Evolutionary conservation across 257 asterid genomes (phyloP).

Genomic region (Mitragyna speciosa): DNA sequence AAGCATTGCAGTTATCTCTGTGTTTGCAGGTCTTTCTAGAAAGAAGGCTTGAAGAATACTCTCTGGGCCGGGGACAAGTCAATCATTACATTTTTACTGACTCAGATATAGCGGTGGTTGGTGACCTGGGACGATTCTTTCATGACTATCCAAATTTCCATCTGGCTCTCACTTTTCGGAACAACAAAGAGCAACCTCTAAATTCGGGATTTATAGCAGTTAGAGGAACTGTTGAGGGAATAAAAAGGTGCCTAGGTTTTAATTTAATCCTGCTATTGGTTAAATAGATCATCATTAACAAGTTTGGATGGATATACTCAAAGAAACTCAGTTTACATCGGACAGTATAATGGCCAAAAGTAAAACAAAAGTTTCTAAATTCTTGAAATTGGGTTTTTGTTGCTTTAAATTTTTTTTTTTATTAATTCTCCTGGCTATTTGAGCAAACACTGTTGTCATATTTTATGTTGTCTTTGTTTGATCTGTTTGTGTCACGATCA

Average conservation of each 20-base stretch:
- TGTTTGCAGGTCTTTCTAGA: conserved; percentile 65
- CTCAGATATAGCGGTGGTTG: conserved; percentile 86
- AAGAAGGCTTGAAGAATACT: conserved; percentile 50
- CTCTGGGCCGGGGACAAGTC: conserved; percentile 43
- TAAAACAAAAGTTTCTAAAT: background rate
- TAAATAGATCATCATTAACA: background rate
- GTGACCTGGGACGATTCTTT: conserved; percentile 66
- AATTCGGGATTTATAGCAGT: conserved; percentile 96
- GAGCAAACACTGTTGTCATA: background rate
- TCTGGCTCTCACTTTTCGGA: conserved; percentile 89
- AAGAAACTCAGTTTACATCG: background rate
- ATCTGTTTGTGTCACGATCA: background rate
- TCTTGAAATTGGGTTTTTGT: background rate
- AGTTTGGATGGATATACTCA: background rate
- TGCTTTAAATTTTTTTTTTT: background rate
- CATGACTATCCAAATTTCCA: conserved; percentile 62
- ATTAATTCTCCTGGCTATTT: background rate
- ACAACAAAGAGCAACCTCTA: conserved; percentile 91
- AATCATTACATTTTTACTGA: conserved; percentile 80
- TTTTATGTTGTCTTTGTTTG: background rate
- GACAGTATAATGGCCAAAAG: background rate
- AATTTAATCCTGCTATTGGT: background rate
- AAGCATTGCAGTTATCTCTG: conserved; percentile 9
- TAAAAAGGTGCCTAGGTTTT: conserved; percentile 55
- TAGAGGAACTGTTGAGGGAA: conserved; percentile 78